Base-by-base conservation (phyloP, 768 basidiomycete species). In the Suillus lakei region DNA sequence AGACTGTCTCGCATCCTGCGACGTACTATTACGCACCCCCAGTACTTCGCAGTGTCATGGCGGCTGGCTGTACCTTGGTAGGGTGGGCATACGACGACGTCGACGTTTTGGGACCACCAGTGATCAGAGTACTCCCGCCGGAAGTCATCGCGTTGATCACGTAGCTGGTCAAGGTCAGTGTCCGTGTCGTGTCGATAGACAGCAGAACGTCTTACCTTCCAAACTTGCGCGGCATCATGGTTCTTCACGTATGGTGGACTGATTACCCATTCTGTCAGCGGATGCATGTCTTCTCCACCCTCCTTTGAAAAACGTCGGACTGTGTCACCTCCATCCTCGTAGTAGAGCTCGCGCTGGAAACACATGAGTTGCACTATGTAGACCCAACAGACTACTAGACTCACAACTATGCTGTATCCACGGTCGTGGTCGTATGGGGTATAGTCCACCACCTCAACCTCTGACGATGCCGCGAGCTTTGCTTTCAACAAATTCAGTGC, bases 51-150 rank as follows among this genome's bases (percentile, higher is more conserved):
- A 0, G 78, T 79, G 46, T 77, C 80, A 41, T 81, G 80, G 6
- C 72, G 78, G 9, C 74, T 69, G 26, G 84, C 82, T 6, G 79
- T 74, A 4, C 73, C 77, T 2, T 78, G 72, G 21, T 71, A 75
- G 6, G 73, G 73, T 15, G 83, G 82, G 32, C 67, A 77, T 16
- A 85, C 68, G 64, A 85, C 70, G 6, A 75, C 79, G 51, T 85
- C 84, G 21, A 82, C 69, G 23, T 69, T 68, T 41, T 81, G 77
- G 16, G 72, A 70, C 50, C 77, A 76, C 80, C 78, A 85, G 41
- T 82, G 72, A 5, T 73, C 72, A 13, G 79, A 70, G 39, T 79
- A 79, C 50, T 70, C 72, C 39, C 73, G 68, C 1, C 82, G 74
- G 64, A 78, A 81, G 1, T 10, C 18, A 41, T 81, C 82, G 26